A percentile compares a stretch with the other conserved stretches of the same genome.
phyloP scores from a whole-genome alignment of 768 basidiomycete genomes.

The Termitomyces sp. region DNA sequence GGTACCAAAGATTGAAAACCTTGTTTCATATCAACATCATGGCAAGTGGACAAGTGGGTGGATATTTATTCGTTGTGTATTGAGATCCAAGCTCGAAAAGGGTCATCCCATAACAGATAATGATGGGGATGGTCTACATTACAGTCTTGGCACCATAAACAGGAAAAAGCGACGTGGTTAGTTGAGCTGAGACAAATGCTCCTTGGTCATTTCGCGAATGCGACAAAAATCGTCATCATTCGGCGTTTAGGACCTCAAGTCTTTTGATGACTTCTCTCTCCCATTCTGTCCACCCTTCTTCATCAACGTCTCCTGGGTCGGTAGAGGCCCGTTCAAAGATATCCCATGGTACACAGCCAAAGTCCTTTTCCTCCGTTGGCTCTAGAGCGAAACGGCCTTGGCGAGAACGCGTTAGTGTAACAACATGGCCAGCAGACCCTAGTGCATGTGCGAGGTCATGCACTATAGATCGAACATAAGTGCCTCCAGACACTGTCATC shows the following conservation, averaged over 20 bases:
- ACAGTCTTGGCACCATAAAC: background rate
- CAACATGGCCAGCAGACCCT: slow-evolving; percentile 89
- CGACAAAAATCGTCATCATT: background rate
- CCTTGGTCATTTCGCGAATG: background rate
- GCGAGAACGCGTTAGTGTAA: slow-evolving; percentile 80
- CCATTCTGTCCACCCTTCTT: slow-evolving; percentile 73
- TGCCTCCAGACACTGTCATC: slow-evolving; percentile 95
- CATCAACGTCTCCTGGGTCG: slow-evolving; percentile 49
- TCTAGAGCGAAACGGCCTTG: slow-evolving; percentile 77
- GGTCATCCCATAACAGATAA: background rate
- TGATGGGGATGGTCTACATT: background rate
- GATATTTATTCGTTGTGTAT: background rate
- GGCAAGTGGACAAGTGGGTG: background rate
- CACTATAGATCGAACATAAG: slow-evolving; percentile 93
- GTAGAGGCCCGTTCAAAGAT: slow-evolving; percentile 58
- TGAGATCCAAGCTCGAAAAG: background rate
- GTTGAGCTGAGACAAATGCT: background rate
- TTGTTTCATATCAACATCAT: background rate
- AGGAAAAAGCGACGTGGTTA: background rate
- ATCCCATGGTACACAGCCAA: slow-evolving; percentile 67
- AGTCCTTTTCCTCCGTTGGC: slow-evolving; percentile 43
- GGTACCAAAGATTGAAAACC: background rate
- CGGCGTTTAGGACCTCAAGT: slow-evolving; percentile 48
- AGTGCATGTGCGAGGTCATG: slow-evolving; percentile 86
- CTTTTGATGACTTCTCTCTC: slow-evolving; percentile 72